phyloP scores from a whole-genome alignment of 2,329 filamentous ascomycete genomes.

The Pseudopithomyces maydicus region DNA sequence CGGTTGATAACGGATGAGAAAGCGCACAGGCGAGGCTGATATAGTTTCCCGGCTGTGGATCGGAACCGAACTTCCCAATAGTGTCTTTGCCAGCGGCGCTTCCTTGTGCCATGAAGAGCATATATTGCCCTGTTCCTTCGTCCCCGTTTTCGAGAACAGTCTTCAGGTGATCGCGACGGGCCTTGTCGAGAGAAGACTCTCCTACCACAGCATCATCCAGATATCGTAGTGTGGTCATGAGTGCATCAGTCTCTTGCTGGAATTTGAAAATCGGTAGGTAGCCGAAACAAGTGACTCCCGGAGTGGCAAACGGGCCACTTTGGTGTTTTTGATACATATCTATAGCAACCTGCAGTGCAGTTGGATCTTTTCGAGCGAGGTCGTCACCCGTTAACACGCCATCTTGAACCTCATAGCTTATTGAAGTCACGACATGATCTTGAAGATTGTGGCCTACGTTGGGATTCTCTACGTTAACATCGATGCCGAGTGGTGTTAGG shows the following conservation, averaged over 20 bases:
- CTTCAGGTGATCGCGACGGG: neutral
- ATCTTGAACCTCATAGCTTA: slow-evolving; percentile 17
- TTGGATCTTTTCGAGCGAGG: slow-evolving; percentile 9
- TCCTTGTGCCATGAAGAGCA: neutral
- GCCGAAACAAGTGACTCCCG: slow-evolving; percentile 5
- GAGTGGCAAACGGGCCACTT: slow-evolving; percentile 9
- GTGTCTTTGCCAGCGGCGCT: neutral
- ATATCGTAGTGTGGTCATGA: neutral
- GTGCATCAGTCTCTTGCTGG: neutral
- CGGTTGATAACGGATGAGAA: neutral
- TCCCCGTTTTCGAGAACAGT: neutral
- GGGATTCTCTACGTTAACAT: slow-evolving; percentile 13
- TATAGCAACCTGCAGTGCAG: slow-evolving; percentile 11
- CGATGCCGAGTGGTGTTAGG: slow-evolving; percentile 12
- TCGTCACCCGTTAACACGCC: slow-evolving; percentile 13
- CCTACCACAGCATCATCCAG: neutral
- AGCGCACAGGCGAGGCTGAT: neutral
- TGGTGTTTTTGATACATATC: slow-evolving; percentile 8
- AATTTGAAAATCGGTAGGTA: neutral
- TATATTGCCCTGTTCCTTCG: neutral
- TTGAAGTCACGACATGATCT: slow-evolving; percentile 14
- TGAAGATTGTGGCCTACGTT: slow-evolving; percentile 22
- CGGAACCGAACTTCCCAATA: neutral
- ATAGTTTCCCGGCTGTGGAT: neutral
- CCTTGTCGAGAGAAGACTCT: neutral